Base-by-base conservation (phyloP, 2,329 filamentous ascomycete genomes). In the Talaromyces sp. region DNA sequence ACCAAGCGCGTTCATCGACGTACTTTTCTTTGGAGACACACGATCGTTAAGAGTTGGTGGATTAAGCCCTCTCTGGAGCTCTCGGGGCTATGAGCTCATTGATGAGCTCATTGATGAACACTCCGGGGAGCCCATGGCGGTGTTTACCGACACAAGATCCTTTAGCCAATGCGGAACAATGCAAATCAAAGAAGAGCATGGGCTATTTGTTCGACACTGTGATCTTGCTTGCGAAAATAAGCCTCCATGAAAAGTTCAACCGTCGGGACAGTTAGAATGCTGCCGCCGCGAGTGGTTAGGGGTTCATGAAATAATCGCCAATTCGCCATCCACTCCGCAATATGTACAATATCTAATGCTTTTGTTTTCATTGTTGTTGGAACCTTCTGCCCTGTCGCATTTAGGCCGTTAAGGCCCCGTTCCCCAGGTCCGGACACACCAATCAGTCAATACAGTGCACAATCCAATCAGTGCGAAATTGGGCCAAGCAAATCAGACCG, bases 21-120 rank as follows among this genome's bases (percentile, higher is more conserved):
- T 24, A 49, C 51, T 19, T 67, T 66, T 37, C 40, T 62, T 4
- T 69, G 67, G 67, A 69, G 69, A 44, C 57, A 69, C 67, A 6
- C 63, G 56, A 27, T 57, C 45, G 16, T 51, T 65, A 13, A 63
- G 55, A 3, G 55, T 67, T 24, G 60, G 57, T 8, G 56, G 52
- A 27, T 47, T 24, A 29, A 49, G 35, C 4, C 41, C 37, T 30
- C 16, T 24, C 32, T 52, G 62, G 35, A 64, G 60, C 39, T 13
- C 35, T 10, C 56, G 52, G 4, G n/a, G n/a, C n/a, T n/a, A n/a
- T n/a, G n/a, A n/a, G n/a, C n/a, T n/a, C n/a, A 71, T 68, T 52
- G 68, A 63, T 47, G 69, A 70, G 46, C 47, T 65, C 20, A 48
- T 64, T 13, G 60, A 65, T 40, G 56, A 55, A 27, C 36, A 13